Evolutionary conservation across 768 basidiomycete genomes (phyloP), one percentile per base, ranked within the genome.

Genomic region (Austroboletus festivus): DNA sequence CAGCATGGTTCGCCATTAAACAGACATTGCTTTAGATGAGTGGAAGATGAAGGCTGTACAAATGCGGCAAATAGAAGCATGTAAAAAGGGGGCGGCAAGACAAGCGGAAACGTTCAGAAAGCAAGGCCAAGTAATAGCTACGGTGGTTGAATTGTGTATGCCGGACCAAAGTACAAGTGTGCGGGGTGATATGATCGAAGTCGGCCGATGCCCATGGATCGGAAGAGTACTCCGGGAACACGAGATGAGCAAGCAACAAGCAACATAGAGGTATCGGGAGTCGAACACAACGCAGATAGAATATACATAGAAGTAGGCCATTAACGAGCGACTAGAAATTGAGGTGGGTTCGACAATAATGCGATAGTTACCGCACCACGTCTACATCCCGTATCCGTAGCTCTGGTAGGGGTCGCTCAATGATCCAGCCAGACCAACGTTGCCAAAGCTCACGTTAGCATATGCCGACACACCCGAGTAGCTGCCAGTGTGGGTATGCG

Each of bases 341-440:
- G 55, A 47, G 39, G 44, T 33, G 42, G 26, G 10, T 33, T 46
- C 45, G 54, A 50, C 22, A 35, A 28, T 16, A 65, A 70, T 73
- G 70, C 69, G 58, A 33, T 55, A 58, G 44, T 33, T 16, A 39
- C 30, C 9, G 33, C 31, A 38, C 48, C 26, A 42, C 26, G 44
- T 70, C 82, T 78, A 90, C 86, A 89, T 88, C 63, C 85, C 82
- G 60, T 91, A 91, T 50, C 82, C 84, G 60, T 85, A 91, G 54
- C 73, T 71, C 72, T 86, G 85, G 73, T 91, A 91, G 28, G 85
- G 86, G 68, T 89, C 88, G 59, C 74, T 80, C 60, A 85, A 71
- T 34, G 79, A 72, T 40, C 76, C 74, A 34, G 82, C 68, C 51
- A 78, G 63, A 46, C 73, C 72, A 51, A 74, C 68, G 52, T 64